phyloP scores from a whole-genome alignment of 208 protist genomes.

The Tritrichomonas musculus region DNA sequence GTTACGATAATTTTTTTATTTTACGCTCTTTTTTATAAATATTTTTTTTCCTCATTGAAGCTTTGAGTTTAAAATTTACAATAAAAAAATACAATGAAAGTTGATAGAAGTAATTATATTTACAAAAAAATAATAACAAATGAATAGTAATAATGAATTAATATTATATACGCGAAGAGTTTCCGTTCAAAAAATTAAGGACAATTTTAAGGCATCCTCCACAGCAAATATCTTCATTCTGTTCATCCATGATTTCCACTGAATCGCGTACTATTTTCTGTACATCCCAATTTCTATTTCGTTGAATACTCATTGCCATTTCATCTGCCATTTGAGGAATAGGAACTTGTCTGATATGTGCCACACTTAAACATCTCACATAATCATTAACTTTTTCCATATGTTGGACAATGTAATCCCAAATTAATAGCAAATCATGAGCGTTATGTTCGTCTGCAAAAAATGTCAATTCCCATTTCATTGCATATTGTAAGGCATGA shows the following conservation, averaged over 20 bases:
- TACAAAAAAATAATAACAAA: too few relatives aligned
- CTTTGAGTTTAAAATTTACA: too few relatives aligned
- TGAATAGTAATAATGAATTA: too few relatives aligned
- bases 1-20: too few relatives aligned
- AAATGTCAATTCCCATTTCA: constrained; percentile 27
- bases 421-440: not conserved
- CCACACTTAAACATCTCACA: not conserved
- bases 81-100: too few relatives aligned
- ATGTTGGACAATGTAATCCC: not conserved
- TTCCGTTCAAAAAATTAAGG: too few relatives aligned
- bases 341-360: not conserved
- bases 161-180: too few relatives aligned
- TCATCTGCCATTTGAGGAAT: not conserved
- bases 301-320: not conserved
- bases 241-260: not conserved
- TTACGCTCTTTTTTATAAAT: too few relatives aligned
- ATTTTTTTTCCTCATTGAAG: too few relatives aligned
- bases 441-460: constrained; percentile 17
- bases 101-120: too few relatives aligned
- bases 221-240: not conserved
- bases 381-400: not conserved
- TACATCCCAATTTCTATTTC: not conserved
- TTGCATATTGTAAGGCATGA: not conserved
- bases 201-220: not conserved
- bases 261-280: not conserved